Conservation (phyloP, 2,329 filamentous ascomycete species). For the Colletotrichum somersetense region DNA sequence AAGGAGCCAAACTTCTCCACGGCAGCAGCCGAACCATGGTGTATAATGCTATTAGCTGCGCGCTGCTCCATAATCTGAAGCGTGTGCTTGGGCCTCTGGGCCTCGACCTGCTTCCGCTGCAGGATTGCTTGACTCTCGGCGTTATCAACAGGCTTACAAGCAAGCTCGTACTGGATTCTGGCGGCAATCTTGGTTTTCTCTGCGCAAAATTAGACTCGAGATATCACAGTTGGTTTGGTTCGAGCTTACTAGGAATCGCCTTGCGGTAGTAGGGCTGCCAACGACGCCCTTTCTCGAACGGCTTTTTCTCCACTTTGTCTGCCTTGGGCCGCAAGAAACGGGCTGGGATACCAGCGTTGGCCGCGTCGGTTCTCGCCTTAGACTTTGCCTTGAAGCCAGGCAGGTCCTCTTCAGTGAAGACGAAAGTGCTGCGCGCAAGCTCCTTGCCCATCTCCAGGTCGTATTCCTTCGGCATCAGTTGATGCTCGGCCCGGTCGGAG, state of each 20-base stretch:
- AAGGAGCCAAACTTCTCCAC: constrained; percentile 63
- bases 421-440: constrained; percentile 75
- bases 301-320: constrained; percentile 60
- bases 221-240: background rate
- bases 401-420: constrained; percentile 91
- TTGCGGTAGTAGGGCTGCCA: constrained; percentile 75
- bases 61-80: constrained; percentile 64
- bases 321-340: constrained; percentile 63
- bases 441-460: constrained; percentile 75
- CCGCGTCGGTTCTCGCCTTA: constrained; percentile 66
- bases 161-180: constrained; percentile 80
- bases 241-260: constrained; percentile 77
- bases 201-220: constrained; percentile 49
- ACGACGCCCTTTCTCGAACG: constrained; percentile 57
- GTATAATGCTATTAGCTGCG: constrained; percentile 65
- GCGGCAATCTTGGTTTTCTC: constrained; percentile 84
- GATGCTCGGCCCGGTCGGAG: constrained; percentile 74
- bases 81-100: constrained; percentile 63
- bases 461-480: constrained; percentile 88
- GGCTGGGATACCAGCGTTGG: constrained; percentile 70
- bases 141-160: constrained; percentile 54
- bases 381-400: constrained; percentile 73
- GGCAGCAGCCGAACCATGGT: constrained; percentile 69
- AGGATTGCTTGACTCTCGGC: constrained; percentile 52
- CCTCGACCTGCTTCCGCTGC: constrained; percentile 58